These are phyloP conservation scores for Collybia sp. DNA, from an alignment of 768 basidiomycete genomes.

Conservation along the genomic window DNA sequence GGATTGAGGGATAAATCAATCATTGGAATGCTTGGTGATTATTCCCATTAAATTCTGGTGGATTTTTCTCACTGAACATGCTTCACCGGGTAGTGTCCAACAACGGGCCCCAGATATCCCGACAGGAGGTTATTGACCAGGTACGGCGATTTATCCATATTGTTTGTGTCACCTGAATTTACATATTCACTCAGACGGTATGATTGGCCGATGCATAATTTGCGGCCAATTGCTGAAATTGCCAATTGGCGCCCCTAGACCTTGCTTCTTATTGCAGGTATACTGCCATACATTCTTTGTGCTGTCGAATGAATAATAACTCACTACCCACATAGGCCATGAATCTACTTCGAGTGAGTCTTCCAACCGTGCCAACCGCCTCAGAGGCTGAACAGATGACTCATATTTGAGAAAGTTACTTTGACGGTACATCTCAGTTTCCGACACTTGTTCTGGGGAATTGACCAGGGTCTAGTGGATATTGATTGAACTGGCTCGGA, in stretches of 20 bases:
- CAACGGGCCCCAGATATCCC: slow-evolving; percentile 8
- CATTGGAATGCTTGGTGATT: neutral
- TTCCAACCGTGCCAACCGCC: neutral
- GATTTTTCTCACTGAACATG: neutral
- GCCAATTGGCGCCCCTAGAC: too few relatives aligned
- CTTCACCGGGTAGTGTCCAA: neutral
- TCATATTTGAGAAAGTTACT: neutral
- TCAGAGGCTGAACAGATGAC: neutral
- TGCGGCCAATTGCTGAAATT: too few relatives aligned
- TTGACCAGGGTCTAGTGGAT: slow-evolving; percentile 10
- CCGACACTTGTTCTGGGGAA: neutral
- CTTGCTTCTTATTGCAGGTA: too few relatives aligned
- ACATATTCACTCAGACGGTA: too few relatives aligned
- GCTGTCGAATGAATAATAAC: neutral
- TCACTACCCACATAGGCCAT: neutral
- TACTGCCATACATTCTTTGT: too few relatives aligned
- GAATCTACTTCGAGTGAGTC: slow-evolving; percentile 3
- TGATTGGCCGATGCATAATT: too few relatives aligned
- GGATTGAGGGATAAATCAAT: slow-evolving; percentile 2
- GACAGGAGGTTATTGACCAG: slow-evolving; percentile 23
- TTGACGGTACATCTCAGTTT: neutral
- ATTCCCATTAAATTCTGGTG: neutral
- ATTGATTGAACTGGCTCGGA: slow-evolving; percentile 15
- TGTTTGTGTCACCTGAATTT: too few relatives aligned
- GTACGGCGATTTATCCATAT: slow-evolving; percentile 8